A percentile compares a stretch with the other conserved stretches of the same genome.
Evolutionary conservation across 164 flowering plant genomes (phyloP).

Genomic region (Vitis rupestris): DNA sequence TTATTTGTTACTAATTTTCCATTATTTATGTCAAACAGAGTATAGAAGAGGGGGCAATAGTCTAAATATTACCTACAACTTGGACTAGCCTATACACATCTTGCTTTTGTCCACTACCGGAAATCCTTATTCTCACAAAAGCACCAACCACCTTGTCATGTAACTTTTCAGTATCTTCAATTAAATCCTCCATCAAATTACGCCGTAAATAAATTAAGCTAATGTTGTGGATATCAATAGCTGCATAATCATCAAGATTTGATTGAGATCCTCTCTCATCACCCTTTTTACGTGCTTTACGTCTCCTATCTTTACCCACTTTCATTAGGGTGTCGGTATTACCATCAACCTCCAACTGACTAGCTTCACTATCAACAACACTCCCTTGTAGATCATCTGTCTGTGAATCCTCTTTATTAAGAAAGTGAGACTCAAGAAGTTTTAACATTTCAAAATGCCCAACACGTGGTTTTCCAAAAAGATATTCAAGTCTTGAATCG

Average conservation of each 20-base stretch:
- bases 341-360: slow-evolving; percentile 57
- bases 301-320: slow-evolving; percentile 51
- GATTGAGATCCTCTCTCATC: slow-evolving; percentile 54
- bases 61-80: slow-evolving; percentile 67
- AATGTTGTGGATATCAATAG: slow-evolving; percentile 88
- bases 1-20: background rate
- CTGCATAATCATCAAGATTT: slow-evolving; percentile 89
- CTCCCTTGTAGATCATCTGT: slow-evolving; percentile 63
- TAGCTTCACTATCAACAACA: slow-evolving; percentile 58
- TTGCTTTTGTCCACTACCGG: slow-evolving; percentile 80
- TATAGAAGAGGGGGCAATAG: background rate
- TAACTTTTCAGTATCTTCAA: slow-evolving; percentile 70
- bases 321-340: slow-evolving; percentile 39
- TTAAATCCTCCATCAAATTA: slow-evolving; percentile 72
- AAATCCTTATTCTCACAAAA: slow-evolving; percentile 86
- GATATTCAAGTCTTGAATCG: slow-evolving; percentile 70
- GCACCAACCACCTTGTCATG: slow-evolving; percentile 75
- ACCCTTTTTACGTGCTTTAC: slow-evolving; percentile 62
- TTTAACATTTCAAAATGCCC: slow-evolving; percentile 98
- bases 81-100: slow-evolving; percentile 95
- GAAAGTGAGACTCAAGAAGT: slow-evolving; percentile 88
- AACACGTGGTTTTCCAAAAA: slow-evolving; percentile 84
- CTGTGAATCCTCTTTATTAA: slow-evolving; percentile 56
- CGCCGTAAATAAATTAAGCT: slow-evolving; percentile 78
- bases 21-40: background rate